Conservation (phyloP, 352 stramenopile species). For the Globisporangium viniferum region DNA sequence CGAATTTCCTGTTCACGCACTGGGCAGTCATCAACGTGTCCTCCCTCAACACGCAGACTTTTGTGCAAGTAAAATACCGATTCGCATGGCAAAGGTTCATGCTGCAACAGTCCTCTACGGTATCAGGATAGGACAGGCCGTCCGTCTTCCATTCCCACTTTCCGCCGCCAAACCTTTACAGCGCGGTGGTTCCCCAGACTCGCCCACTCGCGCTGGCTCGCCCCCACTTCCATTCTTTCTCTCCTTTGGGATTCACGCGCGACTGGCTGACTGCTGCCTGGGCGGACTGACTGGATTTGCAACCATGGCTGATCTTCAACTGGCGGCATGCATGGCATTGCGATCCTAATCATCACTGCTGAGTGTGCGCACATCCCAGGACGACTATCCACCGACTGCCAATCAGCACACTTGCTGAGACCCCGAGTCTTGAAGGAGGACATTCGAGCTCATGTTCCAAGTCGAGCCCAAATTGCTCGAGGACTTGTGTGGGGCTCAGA, state of each 20-base stretch:
- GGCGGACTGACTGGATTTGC: neutral
- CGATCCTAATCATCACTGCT: no score
- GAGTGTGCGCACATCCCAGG: no score
- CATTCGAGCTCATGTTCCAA: no score
- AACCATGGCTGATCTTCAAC: conserved; percentile 1
- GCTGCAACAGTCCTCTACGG: neutral
- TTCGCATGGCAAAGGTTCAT: neutral
- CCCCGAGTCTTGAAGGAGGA: no score
- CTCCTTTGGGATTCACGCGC: neutral
- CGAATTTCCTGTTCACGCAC: neutral
- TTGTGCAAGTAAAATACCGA: neutral
- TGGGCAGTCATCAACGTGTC: neutral
- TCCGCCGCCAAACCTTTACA: neutral
- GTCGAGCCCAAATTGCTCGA: no score
- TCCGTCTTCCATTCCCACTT: neutral
- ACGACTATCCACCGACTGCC: no score
- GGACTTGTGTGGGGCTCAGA: no score
- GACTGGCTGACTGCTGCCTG: neutral
- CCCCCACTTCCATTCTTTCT: neutral
- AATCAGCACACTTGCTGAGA: no score
- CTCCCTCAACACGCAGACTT: neutral
- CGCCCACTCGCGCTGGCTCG: neutral
- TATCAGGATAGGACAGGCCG: neutral
- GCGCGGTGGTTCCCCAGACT: neutral
- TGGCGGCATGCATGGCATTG: no score